Base-by-base conservation (phyloP, 2,329 filamentous ascomycete species). In the Cercospora berteroae region DNA sequence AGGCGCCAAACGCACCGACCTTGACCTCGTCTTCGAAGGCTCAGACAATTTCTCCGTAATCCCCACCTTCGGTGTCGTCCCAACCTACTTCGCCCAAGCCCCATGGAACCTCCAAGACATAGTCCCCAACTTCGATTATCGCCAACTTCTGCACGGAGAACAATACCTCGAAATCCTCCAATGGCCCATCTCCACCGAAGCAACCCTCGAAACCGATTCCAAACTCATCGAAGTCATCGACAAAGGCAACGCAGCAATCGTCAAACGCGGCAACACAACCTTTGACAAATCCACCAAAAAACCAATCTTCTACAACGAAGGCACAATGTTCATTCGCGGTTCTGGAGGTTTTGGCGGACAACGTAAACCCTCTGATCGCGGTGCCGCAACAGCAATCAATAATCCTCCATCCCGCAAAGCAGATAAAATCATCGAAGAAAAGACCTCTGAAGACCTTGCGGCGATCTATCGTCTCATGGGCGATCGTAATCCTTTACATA, bases 61-160 rank as follows among this genome's bases (percentile, higher is more conserved):
- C 60, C 94, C 95, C 63, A 96, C 93, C 16, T 98, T 91, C 76
- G 95, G 94, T 78, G 94, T 98, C 69, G 90, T 98, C 74, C 95
- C 95, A 16, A 91, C 89, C 75, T 97, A 98, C 83, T 90, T 90
- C 81, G 89, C 93, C 67, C 85, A 90, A 73, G 83, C 88, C 69
- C 91, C 94, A 33, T 98, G 91, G 83, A 88, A 85, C 80, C 86
- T 95, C 75, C 87, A 89, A 77, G 88, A 94, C 66, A 87, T 99
- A 68, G 90, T 98, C 31, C 93, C 94, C 79, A 96, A 98, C 85
- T 99, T 97, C 85, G 92, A 88, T 42, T 94, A 93, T 70, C 97
- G 97, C 92, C 97, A 97, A 92, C 89, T 98, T 59, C 89, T 99
- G 18, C 95, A 99, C 83, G 95, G 95, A 77, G 95, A 99, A 85